Base-by-base conservation (phyloP, 352 stramenopile genomes). In the Globisporangium nagaii region DNA sequence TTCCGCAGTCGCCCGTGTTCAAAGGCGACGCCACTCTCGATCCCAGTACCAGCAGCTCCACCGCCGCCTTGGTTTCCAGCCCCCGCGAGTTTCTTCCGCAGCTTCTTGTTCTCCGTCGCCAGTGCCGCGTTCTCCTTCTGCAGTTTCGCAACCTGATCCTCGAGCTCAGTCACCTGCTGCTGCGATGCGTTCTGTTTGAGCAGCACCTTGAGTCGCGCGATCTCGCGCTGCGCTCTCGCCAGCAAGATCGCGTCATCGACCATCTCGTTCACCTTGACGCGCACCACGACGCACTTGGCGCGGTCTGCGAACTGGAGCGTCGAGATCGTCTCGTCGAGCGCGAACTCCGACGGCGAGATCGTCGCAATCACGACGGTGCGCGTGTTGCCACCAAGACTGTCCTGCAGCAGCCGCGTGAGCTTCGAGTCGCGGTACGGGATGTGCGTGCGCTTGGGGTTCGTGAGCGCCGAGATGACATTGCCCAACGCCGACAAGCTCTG, bases 351-450 rank as follows among this genome's bases (percentile, higher is more conserved):
- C n/a, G 86, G 89, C 2, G 80, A 95, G 12, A 97, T 73, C 1
- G 90, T 96, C 13, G 88, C 89, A 20, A 98, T 80, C 54, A 98
- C 91, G 4, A 86, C 77, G 3, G 89, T 97, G 13, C 88, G 71
- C 1, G 84, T 90, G 58, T 98, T 98, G 27, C 91, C 91, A 28
- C 83, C 81, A 0, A 93, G 65, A 37, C 66, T 84, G 47, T 91
- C 82, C 43, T 92, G 81, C 42, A 93, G 71, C 15, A 99, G 59
- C 27, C 98, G 92, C 2, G 97, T 99, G 19, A 99, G 71, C 50
- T 97, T 98, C 4, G 92, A 98, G 65, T 99, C 96, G 17, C 97
- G 84, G 57, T 99, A 99, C 15, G 96, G 95, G 32, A 99, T 84
- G 56, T 98, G 89, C 4, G 70, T 82, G 35, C 81, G 68, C 43